Conservation (phyloP, 2,329 filamentous ascomycete genomes). For the Esteya vermicola region DNA sequence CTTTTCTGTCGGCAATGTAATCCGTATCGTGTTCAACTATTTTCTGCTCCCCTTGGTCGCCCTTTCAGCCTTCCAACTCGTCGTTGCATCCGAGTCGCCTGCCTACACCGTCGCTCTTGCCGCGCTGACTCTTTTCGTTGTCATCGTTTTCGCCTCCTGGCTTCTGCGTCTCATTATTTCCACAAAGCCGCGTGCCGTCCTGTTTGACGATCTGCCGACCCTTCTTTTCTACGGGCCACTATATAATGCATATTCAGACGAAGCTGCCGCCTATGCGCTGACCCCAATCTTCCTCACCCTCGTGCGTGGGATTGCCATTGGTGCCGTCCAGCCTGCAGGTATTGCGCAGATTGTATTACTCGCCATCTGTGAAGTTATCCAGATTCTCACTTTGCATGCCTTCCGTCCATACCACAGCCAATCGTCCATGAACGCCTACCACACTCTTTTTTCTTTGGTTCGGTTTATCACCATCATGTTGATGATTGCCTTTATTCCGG, state of each 20-base stretch:
- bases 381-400: constrained; percentile 72
- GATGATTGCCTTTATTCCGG: constrained; percentile 73
- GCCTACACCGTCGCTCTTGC: constrained; percentile 61
- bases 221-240: constrained; percentile 82
- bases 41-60: constrained; percentile 79
- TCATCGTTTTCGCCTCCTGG: constrained; percentile 64
- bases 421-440: constrained; percentile 96
- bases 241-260: constrained; percentile 95
- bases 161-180: constrained; percentile 67
- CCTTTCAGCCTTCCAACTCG: constrained; percentile 81
- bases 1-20: constrained; percentile 64
- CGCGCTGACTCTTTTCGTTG: constrained; percentile 55
- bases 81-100: constrained; percentile 55
- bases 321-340: constrained; percentile 81
- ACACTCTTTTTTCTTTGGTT: constrained; percentile 67
- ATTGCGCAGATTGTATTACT: constrained; percentile 86
- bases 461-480: constrained; percentile 63
- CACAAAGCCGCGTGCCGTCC: constrained; percentile 67
- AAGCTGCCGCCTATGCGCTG: constrained; percentile 78
- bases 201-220: constrained; percentile 88
- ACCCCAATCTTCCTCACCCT: constrained; percentile 77
- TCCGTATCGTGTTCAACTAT: constrained; percentile 85
- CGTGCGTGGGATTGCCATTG: constrained; percentile 77
- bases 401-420: constrained; percentile 82
- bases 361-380: constrained; percentile 86